A percentile compares a stretch with the other conserved stretches of the same genome.
These are phyloP conservation scores for Conidiobolus incongruus DNA, from an alignment of 371 early-diverging fungal species.

Conservation along the genomic window DNA sequence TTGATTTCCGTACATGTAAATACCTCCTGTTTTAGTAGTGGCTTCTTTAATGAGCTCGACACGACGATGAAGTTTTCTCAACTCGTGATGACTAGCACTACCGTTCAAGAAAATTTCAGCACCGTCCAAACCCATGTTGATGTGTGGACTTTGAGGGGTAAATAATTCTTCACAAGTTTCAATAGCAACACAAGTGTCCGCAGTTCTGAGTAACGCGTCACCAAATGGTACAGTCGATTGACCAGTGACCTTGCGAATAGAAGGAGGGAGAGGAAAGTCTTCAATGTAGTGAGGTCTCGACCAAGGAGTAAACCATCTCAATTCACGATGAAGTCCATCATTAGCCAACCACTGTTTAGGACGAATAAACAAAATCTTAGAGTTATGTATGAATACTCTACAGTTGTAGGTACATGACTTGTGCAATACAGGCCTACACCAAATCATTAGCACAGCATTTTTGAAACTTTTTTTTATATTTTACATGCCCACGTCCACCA, in stretches of 20 bases:
- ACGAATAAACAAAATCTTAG: slow-evolving; percentile 73
- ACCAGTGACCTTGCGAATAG: slow-evolving; percentile 47
- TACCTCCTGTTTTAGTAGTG: slow-evolving; percentile 78
- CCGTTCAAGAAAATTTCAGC: slow-evolving; percentile 91
- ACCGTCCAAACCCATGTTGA: slow-evolving; percentile 76
- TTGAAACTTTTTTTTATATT: neutral
- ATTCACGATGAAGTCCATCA: slow-evolving; percentile 92
- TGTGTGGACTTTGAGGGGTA: slow-evolving; percentile 86
- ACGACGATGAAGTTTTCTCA: slow-evolving; percentile 65
- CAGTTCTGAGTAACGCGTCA: slow-evolving; percentile 54
- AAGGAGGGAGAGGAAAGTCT: slow-evolving; percentile 52
- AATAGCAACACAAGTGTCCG: slow-evolving; percentile 72
- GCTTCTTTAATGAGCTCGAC: slow-evolving; percentile 76
- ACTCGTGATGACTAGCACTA: slow-evolving; percentile 79
- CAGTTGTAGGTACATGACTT: slow-evolving; percentile 88
- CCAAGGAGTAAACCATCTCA: slow-evolving; percentile 91
- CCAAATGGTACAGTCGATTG: slow-evolving; percentile 67
- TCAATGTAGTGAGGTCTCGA: slow-evolving; percentile 30
- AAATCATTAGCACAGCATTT: neutral
- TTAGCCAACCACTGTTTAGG: slow-evolving; percentile 89
- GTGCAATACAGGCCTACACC: slow-evolving; percentile 67
- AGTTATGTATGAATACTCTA: slow-evolving; percentile 58
- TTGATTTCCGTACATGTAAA: slow-evolving; percentile 90
- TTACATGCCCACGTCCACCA: slow-evolving; percentile 86
- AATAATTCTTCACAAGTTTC: slow-evolving; percentile 96